Evolutionary conservation across 176 grass and related monocot genomes (phyloP).

Genomic region (Hordeum vulgare): DNA sequence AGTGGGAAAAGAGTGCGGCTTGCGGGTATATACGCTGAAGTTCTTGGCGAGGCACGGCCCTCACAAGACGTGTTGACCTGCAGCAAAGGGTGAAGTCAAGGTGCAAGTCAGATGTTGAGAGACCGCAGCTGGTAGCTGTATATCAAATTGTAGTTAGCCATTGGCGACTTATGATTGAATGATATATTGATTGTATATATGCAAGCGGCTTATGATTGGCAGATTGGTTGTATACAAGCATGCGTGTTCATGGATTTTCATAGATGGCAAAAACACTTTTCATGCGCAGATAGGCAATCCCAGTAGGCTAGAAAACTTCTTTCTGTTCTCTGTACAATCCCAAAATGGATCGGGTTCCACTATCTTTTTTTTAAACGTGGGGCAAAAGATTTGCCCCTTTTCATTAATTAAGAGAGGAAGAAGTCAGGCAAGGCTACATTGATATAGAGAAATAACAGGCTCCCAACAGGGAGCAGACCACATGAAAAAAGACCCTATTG

Average conservation of each 20-base stretch:
- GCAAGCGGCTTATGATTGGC: neutral
- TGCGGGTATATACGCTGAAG: constrained; percentile 50
- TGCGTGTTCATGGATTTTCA: neutral
- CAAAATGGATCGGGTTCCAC: too few species aligned
- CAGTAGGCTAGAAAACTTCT: too few species aligned
- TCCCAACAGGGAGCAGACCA: too few species aligned
- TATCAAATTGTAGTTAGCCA: constrained; percentile 1
- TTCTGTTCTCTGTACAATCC: too few species aligned
- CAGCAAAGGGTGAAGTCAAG: neutral
- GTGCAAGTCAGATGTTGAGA: constrained; percentile 14
- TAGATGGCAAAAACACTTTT: neutral
- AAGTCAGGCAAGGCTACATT: too few species aligned
- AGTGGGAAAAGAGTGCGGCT: constrained; percentile 39
- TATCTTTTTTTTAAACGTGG: too few species aligned
- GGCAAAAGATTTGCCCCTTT: too few species aligned
- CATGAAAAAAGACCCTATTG: too few species aligned
- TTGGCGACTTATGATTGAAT: neutral
- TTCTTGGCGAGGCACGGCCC: constrained; percentile 81
- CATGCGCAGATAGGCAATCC: too few species aligned
- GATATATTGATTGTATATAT: constrained; percentile 4
- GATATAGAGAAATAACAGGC: too few species aligned
- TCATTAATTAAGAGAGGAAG: too few species aligned
- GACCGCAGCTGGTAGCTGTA: neutral
- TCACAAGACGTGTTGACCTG: neutral
- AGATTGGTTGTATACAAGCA: neutral